Conservation (phyloP, 225 moss, liverwort and hornwort species). For the Straminergon stramineum region DNA sequence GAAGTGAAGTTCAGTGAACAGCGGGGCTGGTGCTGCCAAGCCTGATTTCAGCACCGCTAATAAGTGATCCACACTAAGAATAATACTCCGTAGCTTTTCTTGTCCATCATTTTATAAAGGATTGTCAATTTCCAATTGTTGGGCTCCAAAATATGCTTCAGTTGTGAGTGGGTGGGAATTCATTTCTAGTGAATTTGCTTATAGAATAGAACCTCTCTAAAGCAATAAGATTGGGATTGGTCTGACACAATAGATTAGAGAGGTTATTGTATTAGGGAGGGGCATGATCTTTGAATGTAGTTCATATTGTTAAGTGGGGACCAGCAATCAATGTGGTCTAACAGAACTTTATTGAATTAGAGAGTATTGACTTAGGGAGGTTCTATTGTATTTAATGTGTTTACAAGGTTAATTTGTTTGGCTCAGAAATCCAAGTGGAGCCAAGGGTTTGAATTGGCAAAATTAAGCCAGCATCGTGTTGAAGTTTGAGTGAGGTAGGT, state of each 20-base stretch:
- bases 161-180: neutral
- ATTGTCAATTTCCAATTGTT: neutral
- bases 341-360: no score
- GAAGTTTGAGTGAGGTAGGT: neutral
- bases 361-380: no score
- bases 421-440: neutral
- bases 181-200: neutral
- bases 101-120: neutral
- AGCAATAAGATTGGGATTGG: no score
- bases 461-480: no score
- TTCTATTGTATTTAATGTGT: no score
- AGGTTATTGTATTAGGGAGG: no score
- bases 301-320: no score
- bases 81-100: neutral
- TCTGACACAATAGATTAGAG: no score
- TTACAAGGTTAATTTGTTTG: neutral
- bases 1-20: neutral
- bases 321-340: no score
- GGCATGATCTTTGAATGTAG: no score
- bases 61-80: neutral
- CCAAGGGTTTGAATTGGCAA: rapidly evolving
- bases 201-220: no score
- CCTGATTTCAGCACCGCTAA: neutral
- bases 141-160: neutral
- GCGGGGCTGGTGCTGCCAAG: neutral